Conservation (phyloP, 2,329 filamentous ascomycete genomes). For the Coniochaeta hoffmannii region DNA sequence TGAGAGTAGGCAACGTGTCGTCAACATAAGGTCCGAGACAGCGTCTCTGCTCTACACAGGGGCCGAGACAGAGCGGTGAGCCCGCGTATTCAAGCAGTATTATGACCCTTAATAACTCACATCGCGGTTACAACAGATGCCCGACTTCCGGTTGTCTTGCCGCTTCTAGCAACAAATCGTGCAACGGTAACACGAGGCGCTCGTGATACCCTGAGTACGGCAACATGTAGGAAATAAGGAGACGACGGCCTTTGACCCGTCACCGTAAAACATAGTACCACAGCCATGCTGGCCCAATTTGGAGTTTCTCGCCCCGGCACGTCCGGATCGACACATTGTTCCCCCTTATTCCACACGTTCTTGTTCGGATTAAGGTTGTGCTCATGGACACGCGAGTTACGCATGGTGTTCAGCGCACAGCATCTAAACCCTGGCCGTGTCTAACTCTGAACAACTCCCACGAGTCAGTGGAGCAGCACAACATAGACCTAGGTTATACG, state of each 20-base stretch:
- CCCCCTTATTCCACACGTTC: background rate
- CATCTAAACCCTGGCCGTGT: background rate
- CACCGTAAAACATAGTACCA: background rate
- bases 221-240: background rate
- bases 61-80: background rate
- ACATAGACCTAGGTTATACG: too few relatives aligned
- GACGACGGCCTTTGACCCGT: background rate
- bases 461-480: too few relatives aligned
- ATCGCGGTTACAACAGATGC: background rate
- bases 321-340: background rate
- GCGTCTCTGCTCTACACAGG: background rate
- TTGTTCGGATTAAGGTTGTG: background rate
- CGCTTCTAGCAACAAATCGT: background rate
- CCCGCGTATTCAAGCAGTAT: background rate
- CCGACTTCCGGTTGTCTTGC: background rate
- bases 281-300: background rate
- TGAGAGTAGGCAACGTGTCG: background rate
- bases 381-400: background rate
- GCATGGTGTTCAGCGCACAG: background rate
- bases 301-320: background rate
- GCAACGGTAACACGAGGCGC: background rate
- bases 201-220: background rate
- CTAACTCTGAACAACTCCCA: too few relatives aligned
- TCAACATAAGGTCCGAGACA: conserved; percentile 1
- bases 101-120: background rate